These are phyloP conservation scores for Populus trichocarpa DNA, from an alignment of 441 rosid species.

Conservation along the genomic window DNA sequence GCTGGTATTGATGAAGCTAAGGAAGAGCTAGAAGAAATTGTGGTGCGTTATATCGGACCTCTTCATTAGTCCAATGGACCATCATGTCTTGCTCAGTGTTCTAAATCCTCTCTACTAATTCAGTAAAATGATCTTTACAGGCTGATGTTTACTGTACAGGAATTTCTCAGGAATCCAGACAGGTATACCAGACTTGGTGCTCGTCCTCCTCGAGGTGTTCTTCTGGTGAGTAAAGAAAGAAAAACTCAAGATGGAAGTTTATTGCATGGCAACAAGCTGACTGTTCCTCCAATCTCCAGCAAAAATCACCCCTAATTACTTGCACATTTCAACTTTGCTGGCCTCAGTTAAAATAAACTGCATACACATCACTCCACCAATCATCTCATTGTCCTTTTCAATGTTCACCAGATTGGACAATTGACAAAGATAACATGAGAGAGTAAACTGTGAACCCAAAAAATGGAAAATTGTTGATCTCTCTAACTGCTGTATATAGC, in stretches of 20 bases:
- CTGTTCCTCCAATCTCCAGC: not conserved
- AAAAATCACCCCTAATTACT: not conserved
- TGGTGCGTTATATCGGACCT: slow-evolving; percentile 47
- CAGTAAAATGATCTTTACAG: slow-evolving; percentile 22
- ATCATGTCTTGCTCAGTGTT: slow-evolving; percentile 5
- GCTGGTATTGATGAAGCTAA: slow-evolving; percentile 99
- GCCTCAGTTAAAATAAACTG: not conserved
- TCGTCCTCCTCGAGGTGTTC: slow-evolving; percentile 98
- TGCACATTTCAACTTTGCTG: not conserved
- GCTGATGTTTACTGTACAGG: slow-evolving; percentile 49
- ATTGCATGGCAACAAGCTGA: not conserved
- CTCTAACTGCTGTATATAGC: not conserved
- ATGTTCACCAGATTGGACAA: not conserved
- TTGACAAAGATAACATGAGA: not conserved
- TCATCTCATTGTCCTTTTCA: not conserved
- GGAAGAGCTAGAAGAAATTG: slow-evolving; percentile 97
- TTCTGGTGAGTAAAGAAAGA: slow-evolving; percentile 61
- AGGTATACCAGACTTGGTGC: slow-evolving; percentile 83
- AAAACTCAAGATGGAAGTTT: not conserved
- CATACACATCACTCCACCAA: not conserved
- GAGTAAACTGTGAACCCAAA: not conserved
- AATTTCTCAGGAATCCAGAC: slow-evolving; percentile 95
- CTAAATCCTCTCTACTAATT: slow-evolving; percentile 14
- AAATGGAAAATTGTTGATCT: not conserved
- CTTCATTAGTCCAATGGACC: slow-evolving; percentile 7